Conservation (phyloP, 2,329 filamentous ascomycete species). For the Pestalotiopsis sp. region DNA sequence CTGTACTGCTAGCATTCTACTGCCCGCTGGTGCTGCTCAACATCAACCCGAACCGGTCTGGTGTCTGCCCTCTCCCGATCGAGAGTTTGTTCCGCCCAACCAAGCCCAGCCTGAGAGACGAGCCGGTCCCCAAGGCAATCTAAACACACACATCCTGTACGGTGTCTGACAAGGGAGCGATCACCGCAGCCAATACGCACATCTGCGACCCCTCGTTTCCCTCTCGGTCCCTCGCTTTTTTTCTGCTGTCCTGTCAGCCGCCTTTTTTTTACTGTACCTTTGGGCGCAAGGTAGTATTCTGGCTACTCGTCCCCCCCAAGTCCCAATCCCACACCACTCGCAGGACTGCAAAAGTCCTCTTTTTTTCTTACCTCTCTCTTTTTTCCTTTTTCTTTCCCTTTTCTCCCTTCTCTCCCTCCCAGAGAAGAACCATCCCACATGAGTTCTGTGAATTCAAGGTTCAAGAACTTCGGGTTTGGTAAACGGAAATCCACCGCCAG, state of each 20-base stretch:
- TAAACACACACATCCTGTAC: not conserved
- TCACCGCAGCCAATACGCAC: not conserved
- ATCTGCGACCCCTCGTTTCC: slow-evolving; percentile 2
- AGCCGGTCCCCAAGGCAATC: not conserved
- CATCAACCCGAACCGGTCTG: slow-evolving; percentile 1
- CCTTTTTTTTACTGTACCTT: slow-evolving; percentile 1
- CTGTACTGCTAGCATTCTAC: not conserved
- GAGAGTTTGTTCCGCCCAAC: not conserved
- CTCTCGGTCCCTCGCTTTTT: slow-evolving; percentile 11
- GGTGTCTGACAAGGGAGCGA: slow-evolving; percentile 14
- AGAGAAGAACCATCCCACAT: slow-evolving; percentile 49
- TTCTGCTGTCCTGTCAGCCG: slow-evolving; percentile 6
- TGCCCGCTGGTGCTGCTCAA: not conserved
- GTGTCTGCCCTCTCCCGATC: not conserved
- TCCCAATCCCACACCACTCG: slow-evolving; percentile 9
- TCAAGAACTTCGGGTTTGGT: slow-evolving; percentile 80
- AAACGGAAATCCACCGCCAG: slow-evolving; percentile 74
- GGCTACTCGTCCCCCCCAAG: not conserved
- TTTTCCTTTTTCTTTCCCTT: slow-evolving; percentile 27
- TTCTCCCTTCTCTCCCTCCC: slow-evolving; percentile 32
- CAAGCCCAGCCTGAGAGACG: not conserved
- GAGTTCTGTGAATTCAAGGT: slow-evolving; percentile 80
- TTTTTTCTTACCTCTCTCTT: slow-evolving; percentile 25
- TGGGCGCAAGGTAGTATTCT: slow-evolving; percentile 11
- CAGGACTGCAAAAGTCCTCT: slow-evolving; percentile 14